Percentiles rank a stretch among this genome's conserved stretches.
These are phyloP conservation scores for Fusarium cyanostomum DNA, from an alignment of 2,329 filamentous ascomycete species.

Conservation along the genomic window DNA sequence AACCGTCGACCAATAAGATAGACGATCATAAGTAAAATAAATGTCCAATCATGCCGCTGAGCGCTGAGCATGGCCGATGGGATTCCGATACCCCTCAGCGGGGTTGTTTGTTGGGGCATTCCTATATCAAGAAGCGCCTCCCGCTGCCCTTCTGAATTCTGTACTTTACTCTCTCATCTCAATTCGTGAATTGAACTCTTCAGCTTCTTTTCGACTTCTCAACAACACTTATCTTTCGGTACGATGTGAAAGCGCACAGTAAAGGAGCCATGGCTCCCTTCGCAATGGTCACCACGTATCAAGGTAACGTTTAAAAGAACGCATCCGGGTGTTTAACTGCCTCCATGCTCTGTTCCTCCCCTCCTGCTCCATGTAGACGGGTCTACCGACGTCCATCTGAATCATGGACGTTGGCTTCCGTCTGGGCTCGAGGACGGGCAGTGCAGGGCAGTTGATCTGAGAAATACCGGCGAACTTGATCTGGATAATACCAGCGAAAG, in stretches of 20 bases:
- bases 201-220: slow-evolving; percentile 1
- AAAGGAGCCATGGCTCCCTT: slow-evolving; percentile 40
- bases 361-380: neutral
- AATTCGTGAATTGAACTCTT: neutral
- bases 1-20: slow-evolving; percentile 32
- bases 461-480: slow-evolving; percentile 88
- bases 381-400: neutral
- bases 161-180: slow-evolving; percentile 4
- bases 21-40: neutral
- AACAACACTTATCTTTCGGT: slow-evolving; percentile 26
- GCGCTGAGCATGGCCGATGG: neutral
- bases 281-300: slow-evolving; percentile 47
- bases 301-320: slow-evolving; percentile 58
- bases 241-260: slow-evolving; percentile 41
- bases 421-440: slow-evolving; percentile 21
- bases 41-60: slow-evolving; percentile 37
- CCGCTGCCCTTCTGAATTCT: neutral
- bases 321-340: slow-evolving; percentile 57
- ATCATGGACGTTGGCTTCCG: neutral
- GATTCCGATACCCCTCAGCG: slow-evolving; percentile 37
- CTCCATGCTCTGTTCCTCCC: slow-evolving; percentile 21
- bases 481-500: slow-evolving; percentile 90
- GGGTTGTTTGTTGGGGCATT: slow-evolving; percentile 16
- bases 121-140: slow-evolving; percentile 26
- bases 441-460: slow-evolving; percentile 63